Evolutionary conservation across 306 rosid genomes (phyloP).

Genomic region (Prunus mira): DNA sequence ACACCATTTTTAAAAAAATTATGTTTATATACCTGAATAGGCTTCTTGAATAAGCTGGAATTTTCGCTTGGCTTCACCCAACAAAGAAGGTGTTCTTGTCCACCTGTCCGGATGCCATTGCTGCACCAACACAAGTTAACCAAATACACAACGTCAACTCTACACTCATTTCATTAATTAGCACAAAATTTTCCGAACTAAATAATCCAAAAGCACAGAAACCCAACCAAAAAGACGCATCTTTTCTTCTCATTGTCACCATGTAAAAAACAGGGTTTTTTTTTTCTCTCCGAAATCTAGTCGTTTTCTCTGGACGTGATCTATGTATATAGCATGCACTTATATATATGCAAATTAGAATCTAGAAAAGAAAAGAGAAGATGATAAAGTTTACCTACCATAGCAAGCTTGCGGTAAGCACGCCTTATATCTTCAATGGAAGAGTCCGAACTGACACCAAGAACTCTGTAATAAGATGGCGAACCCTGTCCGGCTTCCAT

Average conservation of each 20-base stretch:
- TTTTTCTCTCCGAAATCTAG: no score
- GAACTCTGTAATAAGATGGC: slow-evolving; percentile 51
- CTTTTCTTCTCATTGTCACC: background rate
- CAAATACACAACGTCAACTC: background rate
- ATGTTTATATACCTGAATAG: slow-evolving; percentile 51
- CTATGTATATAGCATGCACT: no score
- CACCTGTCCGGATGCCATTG: slow-evolving; percentile 91
- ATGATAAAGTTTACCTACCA: slow-evolving; percentile 31
- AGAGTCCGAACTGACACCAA: slow-evolving; percentile 56
- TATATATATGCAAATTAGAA: background rate
- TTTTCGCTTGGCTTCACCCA: slow-evolving; percentile 55
- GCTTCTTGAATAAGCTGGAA: slow-evolving; percentile 88
- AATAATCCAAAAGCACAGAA: background rate
- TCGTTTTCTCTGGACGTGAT: no score
- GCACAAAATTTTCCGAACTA: background rate
- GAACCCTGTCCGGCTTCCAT: slow-evolving; percentile 28
- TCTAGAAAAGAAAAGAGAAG: background rate
- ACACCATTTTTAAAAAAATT: no score
- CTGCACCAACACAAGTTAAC: slow-evolving; percentile 28
- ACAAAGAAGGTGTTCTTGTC: slow-evolving; percentile 51
- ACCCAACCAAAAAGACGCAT: background rate
- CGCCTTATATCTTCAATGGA: slow-evolving; percentile 61
- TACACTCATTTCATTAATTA: background rate
- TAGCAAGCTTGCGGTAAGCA: slow-evolving; percentile 78
- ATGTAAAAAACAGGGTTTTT: background rate